phyloP scores from a whole-genome alignment of 2,329 filamentous ascomycete species.

The Penicillium sp. region DNA sequence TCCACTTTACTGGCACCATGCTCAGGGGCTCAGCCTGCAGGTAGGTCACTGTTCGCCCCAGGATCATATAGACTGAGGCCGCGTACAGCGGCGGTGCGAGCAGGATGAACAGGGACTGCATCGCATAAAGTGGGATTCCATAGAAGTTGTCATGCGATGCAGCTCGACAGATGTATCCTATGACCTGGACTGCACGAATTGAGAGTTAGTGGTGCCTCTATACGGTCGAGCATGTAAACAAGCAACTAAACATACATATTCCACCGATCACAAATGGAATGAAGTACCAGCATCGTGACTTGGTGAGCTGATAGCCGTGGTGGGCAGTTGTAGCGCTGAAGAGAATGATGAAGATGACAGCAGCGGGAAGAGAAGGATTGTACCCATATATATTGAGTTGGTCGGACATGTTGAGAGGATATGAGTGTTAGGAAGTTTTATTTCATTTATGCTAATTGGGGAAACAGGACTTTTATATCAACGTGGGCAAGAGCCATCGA shows the following conservation, averaged over 20 bases:
- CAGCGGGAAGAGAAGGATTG: constrained; percentile 39
- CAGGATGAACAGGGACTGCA: constrained; percentile 30
- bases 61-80: constrained; percentile 33
- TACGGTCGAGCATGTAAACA: background rate
- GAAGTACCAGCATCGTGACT: constrained; percentile 44
- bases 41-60: constrained; percentile 31
- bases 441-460: background rate
- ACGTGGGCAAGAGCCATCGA: background rate
- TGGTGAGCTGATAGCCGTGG: constrained; percentile 39
- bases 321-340: constrained; percentile 37
- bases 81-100: constrained; percentile 37
- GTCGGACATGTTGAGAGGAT: constrained; percentile 8
- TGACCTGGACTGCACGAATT: constrained; percentile 37
- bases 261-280: constrained; percentile 33
- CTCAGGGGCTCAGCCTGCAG: constrained; percentile 27
- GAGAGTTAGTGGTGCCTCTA: background rate
- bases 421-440: no score
- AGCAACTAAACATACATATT: constrained; percentile 25
- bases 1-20: constrained; percentile 26
- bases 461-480: background rate
- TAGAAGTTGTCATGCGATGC: constrained; percentile 21
- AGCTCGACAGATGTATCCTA: constrained; percentile 26
- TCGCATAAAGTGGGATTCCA: constrained; percentile 23
- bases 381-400: constrained; percentile 33
- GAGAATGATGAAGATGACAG: constrained; percentile 40